Conservation (phyloP, 148 eudicot species). For the Bassia scoparia region DNA sequence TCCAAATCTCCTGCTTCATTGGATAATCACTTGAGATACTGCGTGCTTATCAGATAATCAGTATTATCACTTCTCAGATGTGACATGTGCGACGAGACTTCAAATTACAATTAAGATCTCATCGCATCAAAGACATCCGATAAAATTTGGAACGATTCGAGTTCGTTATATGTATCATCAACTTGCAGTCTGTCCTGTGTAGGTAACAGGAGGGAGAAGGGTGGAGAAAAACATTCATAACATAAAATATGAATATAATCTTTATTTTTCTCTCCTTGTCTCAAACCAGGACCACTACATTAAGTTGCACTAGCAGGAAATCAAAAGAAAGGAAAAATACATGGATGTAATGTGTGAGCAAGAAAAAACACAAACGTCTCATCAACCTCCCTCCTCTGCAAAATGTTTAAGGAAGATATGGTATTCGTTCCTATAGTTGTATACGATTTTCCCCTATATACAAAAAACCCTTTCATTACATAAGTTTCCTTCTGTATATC, state of each 20-base stretch:
- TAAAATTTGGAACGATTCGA: neutral
- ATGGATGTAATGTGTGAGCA: conserved; percentile 17
- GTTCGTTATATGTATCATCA: neutral
- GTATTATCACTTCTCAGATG: neutral
- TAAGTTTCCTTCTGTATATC: conserved; percentile 7
- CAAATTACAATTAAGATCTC: neutral
- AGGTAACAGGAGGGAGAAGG: neutral
- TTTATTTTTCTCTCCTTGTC: conserved; percentile 4
- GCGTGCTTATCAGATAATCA: too few relatives aligned
- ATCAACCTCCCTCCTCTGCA: conserved; percentile 21
- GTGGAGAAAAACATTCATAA: neutral
- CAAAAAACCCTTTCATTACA: conserved; percentile 10
- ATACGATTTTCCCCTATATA: conserved; percentile 21
- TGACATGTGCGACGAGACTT: neutral
- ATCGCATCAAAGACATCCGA: neutral
- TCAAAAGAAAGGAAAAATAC: conserved; percentile 6
- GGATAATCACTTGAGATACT: too few relatives aligned
- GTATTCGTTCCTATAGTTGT: conserved; percentile 19
- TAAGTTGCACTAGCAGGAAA: neutral
- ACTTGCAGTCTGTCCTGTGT: neutral
- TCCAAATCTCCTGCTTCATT: neutral
- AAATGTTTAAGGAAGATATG: neutral
- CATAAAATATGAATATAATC: conserved; percentile 1
- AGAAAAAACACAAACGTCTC: conserved; percentile 23
- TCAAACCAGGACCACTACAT: neutral